Evolutionary conservation across 1,284 basidiomycete genomes (phyloP).

Genomic region (Cutaneotrichosporon cyanovorans): DNA sequence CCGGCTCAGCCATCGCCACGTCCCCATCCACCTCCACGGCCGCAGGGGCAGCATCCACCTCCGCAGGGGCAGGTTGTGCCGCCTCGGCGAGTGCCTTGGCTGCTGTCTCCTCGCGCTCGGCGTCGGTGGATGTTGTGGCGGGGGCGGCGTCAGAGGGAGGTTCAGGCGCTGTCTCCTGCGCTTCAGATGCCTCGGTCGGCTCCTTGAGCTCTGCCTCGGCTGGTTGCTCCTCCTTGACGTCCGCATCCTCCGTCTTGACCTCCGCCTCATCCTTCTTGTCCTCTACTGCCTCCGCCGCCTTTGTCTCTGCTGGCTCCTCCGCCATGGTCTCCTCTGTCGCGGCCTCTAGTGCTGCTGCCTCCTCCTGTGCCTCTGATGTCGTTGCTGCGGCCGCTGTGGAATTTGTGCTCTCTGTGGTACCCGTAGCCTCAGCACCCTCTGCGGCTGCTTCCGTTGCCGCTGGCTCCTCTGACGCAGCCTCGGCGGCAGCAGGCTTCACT

Average conservation of each 20-base stretch:
- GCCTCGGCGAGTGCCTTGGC: neutral
- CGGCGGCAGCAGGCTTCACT: neutral
- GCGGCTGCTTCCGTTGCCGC: neutral
- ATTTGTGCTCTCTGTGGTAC: neutral
- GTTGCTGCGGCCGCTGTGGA: neutral
- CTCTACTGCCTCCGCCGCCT: too few relatives aligned
- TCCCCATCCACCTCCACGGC: neutral
- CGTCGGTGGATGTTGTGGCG: too few relatives aligned
- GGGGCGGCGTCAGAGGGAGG: neutral
- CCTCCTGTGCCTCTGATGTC: neutral
- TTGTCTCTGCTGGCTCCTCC: too few relatives aligned
- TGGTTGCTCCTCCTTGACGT: too few relatives aligned
- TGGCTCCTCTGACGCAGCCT: neutral
- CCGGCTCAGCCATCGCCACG: neutral
- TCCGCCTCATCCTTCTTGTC: too few relatives aligned
- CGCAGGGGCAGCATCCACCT: too few relatives aligned
- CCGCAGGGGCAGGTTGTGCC: neutral
- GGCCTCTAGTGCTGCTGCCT: neutral
- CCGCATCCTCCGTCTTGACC: too few relatives aligned
- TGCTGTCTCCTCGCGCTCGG: neutral
- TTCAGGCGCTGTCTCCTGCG: constrained; percentile 1
- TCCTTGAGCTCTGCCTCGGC: too few relatives aligned
- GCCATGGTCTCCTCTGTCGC: neutral
- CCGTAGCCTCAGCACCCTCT: neutral
- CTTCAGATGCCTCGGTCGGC: neutral